Conservation (phyloP, 208 protist species). For the Wallacemonas sp. region DNA sequence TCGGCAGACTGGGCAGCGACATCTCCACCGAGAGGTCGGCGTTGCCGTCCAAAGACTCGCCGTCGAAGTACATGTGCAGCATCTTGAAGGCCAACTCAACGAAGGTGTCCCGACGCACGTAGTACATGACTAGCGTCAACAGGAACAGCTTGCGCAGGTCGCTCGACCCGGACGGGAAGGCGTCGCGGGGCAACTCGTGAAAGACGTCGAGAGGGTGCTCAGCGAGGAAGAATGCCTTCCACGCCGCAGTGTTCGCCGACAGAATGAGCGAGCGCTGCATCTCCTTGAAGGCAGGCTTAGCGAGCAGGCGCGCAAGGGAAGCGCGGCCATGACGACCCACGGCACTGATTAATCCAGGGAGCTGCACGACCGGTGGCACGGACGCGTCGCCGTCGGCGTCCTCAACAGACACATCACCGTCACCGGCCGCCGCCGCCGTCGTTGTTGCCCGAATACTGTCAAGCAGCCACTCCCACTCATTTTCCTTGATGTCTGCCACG, state of each 20-base stretch:
- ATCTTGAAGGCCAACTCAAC: constrained; percentile 48
- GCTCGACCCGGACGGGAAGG: constrained; percentile 30
- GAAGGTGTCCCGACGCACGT: constrained; percentile 80
- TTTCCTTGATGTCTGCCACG: constrained; percentile 28
- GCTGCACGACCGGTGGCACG: constrained; percentile 25
- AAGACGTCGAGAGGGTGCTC: constrained; percentile 31
- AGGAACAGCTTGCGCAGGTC: constrained; percentile 54
- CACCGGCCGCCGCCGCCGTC: neutral
- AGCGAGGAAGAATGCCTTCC: constrained; percentile 55
- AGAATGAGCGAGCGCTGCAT: constrained; percentile 56
- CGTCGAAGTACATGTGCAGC: constrained; percentile 70
- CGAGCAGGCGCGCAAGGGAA: constrained; percentile 44
- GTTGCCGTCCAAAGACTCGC: constrained; percentile 19
- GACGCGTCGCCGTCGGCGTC: neutral
- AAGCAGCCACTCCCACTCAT: constrained; percentile 74
- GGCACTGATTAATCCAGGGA: constrained; percentile 20
- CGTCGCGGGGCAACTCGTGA: constrained; percentile 29
- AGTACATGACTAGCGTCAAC: constrained; percentile 61
- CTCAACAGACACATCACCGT: neutral
- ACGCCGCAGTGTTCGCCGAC: constrained; percentile 27
- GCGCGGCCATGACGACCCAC: constrained; percentile 24
- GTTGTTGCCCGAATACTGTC: constrained; percentile 17
- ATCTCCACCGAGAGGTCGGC: neutral
- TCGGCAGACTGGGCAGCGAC: neutral
- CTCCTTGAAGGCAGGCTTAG: constrained; percentile 55